Base-by-base conservation (phyloP, 257 asterid genomes). In the Petrea volubilis region DNA sequence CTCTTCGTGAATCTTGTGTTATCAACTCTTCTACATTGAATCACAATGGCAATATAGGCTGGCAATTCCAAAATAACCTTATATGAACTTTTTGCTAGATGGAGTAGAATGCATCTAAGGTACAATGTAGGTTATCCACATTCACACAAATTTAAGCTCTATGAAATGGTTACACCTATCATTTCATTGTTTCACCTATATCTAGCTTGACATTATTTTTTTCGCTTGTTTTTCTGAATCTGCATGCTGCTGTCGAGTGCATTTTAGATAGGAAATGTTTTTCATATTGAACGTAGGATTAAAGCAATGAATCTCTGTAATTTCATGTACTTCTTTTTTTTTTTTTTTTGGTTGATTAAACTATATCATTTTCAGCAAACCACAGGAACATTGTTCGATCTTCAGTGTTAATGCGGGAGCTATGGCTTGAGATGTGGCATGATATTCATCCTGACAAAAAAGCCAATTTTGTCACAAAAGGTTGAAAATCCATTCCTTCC, bases 391-490 rank as follows among this genome's bases (percentile, higher is more conserved):
- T 95, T 51, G 99, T 95, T 34, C 86, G 98, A 74, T 88, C 96
- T 68, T 71, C 97, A 62, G 91, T 79, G 64, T 75, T 95, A 76
- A 95, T 95, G 99, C 91, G 99, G 71, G 99, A 95, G 84, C 82
- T 95, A 58, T 95, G 99, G 99, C 97, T 94, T 70, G 99, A 94
- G 90, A 85, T 85, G 86, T 94, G 99, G 99, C 99, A 95, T 67
- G 98, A 95, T 77, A 85, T 77, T 75, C 98, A 95, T 58, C 99
- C 98, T 10, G 92, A 91, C 82, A 91, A 87, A 78, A 88, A 78
- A 68, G 80, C 82, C 58, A 73, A 89, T 28, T 94, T 94, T 74
- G 99, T 94, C 68, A 91, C 97, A 3, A 91, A 94, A 89, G 97
- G 99, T 91, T 57, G 50, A 56, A 23, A 74, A n/a, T n/a, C 60